Evolutionary conservation across 495 filamentous ascomycete genomes (phyloP).

Genomic region (Neurospora sublineolata): DNA sequence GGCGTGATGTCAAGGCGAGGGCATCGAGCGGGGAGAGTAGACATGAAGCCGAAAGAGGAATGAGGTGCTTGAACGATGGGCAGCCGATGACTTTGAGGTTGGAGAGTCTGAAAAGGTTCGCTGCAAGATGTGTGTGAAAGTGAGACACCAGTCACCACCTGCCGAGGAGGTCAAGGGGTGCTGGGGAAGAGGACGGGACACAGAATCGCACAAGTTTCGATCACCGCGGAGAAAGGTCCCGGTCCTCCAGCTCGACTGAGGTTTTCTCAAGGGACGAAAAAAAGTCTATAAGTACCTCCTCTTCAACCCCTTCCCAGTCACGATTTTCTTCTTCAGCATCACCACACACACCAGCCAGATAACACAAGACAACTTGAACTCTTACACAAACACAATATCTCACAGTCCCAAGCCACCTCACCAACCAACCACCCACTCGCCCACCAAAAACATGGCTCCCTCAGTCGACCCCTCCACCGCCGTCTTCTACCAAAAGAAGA

Average conservation of each 20-base stretch:
- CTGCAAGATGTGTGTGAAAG: neutral
- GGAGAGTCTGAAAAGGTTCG: neutral
- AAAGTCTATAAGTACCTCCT: neutral
- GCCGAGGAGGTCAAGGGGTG: neutral
- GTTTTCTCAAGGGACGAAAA: neutral
- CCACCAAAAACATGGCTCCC: neutral
- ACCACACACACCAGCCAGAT: neutral
- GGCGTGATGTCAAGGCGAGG: neutral
- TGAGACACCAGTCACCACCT: neutral
- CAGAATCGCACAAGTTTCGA: neutral
- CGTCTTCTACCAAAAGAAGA: slow-evolving; percentile 1
- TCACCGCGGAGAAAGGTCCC: neutral
- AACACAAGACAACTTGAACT: neutral
- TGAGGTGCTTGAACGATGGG: neutral
- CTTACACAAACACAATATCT: neutral
- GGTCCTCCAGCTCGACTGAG: neutral
- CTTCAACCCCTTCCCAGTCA: neutral
- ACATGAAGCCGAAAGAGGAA: neutral
- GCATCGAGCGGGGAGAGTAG: neutral
- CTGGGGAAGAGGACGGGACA: neutral
- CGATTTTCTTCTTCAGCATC: neutral
- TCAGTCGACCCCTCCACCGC: neutral
- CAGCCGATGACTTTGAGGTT: neutral
- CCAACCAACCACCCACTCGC: neutral
- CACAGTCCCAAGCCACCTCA: neutral